phyloP scores from a whole-genome alignment of 148 eudicot species.

The Suaeda aralocaspica region DNA sequence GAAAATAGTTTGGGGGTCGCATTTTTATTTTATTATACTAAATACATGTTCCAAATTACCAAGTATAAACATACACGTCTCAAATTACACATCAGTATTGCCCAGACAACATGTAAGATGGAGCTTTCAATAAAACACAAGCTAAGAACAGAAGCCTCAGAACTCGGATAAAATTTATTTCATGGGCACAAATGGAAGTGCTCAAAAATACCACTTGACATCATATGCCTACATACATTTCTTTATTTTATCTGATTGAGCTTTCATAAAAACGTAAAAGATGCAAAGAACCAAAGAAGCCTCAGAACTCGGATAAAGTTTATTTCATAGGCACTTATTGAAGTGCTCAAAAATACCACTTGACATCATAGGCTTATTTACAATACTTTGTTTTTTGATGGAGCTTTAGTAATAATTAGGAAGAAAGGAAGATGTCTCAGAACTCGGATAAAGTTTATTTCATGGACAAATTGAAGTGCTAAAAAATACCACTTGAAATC shows the following conservation, averaged over 20 bases:
- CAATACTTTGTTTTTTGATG: too few relatives aligned
- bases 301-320: conserved; percentile 11
- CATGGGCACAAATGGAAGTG: background rate
- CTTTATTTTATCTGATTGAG: too few relatives aligned
- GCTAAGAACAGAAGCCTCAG: background rate
- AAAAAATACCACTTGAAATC: background rate
- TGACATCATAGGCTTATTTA: background rate
- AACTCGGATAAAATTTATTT: background rate
- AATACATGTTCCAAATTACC: background rate
- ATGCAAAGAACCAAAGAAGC: background rate
- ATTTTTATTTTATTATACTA: too few relatives aligned
- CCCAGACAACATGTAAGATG: too few relatives aligned
- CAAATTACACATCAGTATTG: too few relatives aligned
- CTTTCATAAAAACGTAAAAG: too few relatives aligned
- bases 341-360: conserved; percentile 6
- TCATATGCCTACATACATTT: background rate
- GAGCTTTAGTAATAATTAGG: too few relatives aligned
- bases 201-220: background rate
- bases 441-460: too few relatives aligned
- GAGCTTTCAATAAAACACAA: too few relatives aligned
- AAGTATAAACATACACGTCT: background rate
- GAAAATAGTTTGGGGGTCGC: too few relatives aligned
- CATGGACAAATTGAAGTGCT: background rate
- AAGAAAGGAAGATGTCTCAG: too few relatives aligned
- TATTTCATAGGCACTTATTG: background rate